phyloP scores from a whole-genome alignment of 2,329 filamentous ascomycete genomes.

The Aspergillus sp. region DNA sequence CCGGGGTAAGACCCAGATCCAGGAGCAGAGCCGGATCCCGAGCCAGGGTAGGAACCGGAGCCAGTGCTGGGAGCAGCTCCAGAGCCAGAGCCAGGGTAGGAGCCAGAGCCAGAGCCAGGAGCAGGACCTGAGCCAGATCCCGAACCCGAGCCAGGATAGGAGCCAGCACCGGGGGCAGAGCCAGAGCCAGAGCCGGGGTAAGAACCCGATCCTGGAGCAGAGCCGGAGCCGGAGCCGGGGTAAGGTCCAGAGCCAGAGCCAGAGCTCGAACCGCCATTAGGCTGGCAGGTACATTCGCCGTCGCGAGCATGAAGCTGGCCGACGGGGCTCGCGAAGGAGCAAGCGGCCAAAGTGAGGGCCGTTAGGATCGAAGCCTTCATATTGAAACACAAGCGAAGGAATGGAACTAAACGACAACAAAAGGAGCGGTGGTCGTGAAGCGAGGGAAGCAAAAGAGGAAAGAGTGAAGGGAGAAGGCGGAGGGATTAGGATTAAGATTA shows the following conservation, averaged over 20 bases:
- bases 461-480: constrained; percentile 6
- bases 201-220: neutral
- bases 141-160: neutral
- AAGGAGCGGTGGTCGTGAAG: constrained; percentile 12
- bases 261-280: neutral
- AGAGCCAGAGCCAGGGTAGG: neutral
- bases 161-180: neutral
- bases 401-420: constrained; percentile 3
- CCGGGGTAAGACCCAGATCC: too few species aligned
- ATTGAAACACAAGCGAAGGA: constrained; percentile 13
- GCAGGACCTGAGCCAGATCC: neutral
- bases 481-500: neutral
- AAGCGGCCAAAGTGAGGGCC: constrained; percentile 21
- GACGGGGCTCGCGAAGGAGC: constrained; percentile 18
- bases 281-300: constrained; percentile 16
- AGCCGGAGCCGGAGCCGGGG: neutral
- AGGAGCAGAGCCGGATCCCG: neutral
- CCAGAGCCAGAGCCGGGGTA: neutral
- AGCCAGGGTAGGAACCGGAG: neutral
- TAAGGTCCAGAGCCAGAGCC: neutral
- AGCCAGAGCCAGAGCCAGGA: neutral
- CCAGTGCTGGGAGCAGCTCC: neutral
- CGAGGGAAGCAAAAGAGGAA: constrained; percentile 5
- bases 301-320: constrained; percentile 11
- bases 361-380: constrained; percentile 23